Percentiles rank a stretch among this genome's conserved stretches.
These are phyloP conservation scores for Fusarium burgessii DNA, from an alignment of 2,329 filamentous ascomycete species.

Conservation along the genomic window DNA sequence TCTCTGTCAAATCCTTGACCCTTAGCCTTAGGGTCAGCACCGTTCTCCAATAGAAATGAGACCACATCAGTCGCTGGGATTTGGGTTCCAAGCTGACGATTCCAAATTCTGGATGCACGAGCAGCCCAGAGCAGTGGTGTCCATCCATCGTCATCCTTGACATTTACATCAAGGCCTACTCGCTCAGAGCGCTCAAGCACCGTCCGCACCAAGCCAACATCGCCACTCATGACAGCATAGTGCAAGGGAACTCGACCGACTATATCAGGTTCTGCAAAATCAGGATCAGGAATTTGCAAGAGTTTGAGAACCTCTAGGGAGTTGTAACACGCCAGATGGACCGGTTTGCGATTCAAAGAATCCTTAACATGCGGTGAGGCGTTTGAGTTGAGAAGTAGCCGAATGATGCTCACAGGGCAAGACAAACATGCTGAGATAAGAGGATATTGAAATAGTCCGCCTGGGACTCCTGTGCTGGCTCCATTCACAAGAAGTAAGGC, in stretches of 20 bases:
- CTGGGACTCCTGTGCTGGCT: not conserved
- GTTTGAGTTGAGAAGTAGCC: not conserved
- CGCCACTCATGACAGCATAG: constrained; percentile 1
- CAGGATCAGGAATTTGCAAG: constrained; percentile 3
- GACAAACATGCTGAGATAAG: not conserved
- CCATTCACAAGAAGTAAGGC: not conserved
- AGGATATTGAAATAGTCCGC: not conserved
- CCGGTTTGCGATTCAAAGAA: not conserved
- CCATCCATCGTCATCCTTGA: constrained; percentile 14
- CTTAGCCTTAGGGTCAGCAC: not conserved
- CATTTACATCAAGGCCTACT: not conserved
- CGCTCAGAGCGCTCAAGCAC: not conserved
- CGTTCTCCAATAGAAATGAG: rapidly evolving
- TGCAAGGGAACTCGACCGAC: constrained; percentile 9
- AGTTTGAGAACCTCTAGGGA: constrained; percentile 2
- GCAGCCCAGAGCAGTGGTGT: constrained; percentile 21
- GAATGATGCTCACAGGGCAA: not conserved
- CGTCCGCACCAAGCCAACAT: not conserved
- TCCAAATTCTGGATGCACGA: not conserved
- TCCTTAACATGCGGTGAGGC: not conserved
- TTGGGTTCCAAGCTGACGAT: not conserved
- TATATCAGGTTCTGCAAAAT: not conserved
- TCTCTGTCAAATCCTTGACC: not conserved
- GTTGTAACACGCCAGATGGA: constrained; percentile 18
- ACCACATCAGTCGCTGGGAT: rapidly evolving